Evolutionary conservation across 495 filamentous ascomycete species (phyloP), one percentile per base, ranked within the genome.

Genomic region (Darksidea phi): DNA sequence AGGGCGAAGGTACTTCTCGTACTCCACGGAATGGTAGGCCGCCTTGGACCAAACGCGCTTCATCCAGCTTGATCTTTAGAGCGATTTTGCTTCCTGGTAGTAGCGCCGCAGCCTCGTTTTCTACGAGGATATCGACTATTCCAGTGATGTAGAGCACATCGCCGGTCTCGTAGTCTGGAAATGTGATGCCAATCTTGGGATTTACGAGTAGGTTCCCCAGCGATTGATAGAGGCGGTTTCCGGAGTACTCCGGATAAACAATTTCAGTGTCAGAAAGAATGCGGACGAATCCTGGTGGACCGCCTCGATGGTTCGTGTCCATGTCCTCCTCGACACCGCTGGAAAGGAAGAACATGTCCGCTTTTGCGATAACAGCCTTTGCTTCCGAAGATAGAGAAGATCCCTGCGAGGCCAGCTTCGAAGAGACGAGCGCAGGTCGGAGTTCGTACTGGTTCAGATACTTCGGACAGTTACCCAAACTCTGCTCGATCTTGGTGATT

Each of bases 221-320:
- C 1, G 86, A 87, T 72, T 95, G 90, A 61, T 94, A 94, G 0
- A 93, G 76, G 41, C 87, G 76, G 70, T 95, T 92, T 2, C 89
- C 89, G 25, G 85, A 88, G 71, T 88, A 90, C 71, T 94, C 90
- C 0, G 89, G 88, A 72, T 87, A 94, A 15, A 85, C 78, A 25
- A 93, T 67, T 2, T 80, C 79, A 3, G 76, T 70, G 68, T 88
- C 88, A 24, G 75, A 76, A 0, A 85, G 54, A 23, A 91, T 75
- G 23, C 89, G 79, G 7, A 90, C 75, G 72, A 93, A 91, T 1
- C 90, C 90, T 21, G 79, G 76, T 5, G 87, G 79, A 0, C 90
- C 89, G 37, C 90, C 89, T 23, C 90, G 82, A 61, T 88, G 84
- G 68, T 94, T 94, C n/a, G 86, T 88, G 70, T 92, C 89, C 90